Evolutionary conservation across 2,329 filamentous ascomycete species (phyloP), one percentile per base, ranked within the genome.

Genomic region (Neonectria hederae): DNA sequence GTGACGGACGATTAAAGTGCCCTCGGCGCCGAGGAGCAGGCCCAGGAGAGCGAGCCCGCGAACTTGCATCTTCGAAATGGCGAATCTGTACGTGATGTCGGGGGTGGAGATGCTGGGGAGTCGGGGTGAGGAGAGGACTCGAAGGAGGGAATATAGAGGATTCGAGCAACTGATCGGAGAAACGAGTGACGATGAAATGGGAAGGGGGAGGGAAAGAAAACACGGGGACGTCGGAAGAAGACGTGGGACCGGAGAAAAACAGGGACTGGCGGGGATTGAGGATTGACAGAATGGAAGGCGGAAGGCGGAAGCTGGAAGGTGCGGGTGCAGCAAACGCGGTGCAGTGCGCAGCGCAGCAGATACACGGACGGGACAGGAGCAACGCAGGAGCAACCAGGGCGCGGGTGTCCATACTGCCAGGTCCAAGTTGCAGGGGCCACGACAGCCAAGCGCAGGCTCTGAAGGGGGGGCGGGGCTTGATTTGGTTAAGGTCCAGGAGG

Each of bases 1-100:
- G 45, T 46, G 55, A 21, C 55, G 65, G 57, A 62, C 57, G 28
- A 67, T 46, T 19, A 59, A 63, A n/a, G 69, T 38, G 53, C 66
- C 72, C 51, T 74, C 72, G n/a, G 67, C 66, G 58, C 69, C 70
- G 46, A 72, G 59, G 59, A 72, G 65, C 59, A 74, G 52, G 57
- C 72, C 68, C 54, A 74, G 22, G 30, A 73, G 35, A n/a, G 74
- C 59, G 22, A 74, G 55, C 56, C 67, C 54, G 68, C 66, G 68
- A 65, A 74, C 45, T 55, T 74, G 70, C 72, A 74, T 74, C 30
- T 61, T 65, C 65, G 57, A 49, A 58, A 57, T 24, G 56, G 55
- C 57, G 40, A 52, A 6, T 30, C 14, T 55, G 38, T 22, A 28
- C 38, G 17, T 38, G 43, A 61, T 65, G 38, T 65, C 49, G 57